Conservation (phyloP, 371 early-diverging fungal genomes). For the Mucor indicus region DNA sequence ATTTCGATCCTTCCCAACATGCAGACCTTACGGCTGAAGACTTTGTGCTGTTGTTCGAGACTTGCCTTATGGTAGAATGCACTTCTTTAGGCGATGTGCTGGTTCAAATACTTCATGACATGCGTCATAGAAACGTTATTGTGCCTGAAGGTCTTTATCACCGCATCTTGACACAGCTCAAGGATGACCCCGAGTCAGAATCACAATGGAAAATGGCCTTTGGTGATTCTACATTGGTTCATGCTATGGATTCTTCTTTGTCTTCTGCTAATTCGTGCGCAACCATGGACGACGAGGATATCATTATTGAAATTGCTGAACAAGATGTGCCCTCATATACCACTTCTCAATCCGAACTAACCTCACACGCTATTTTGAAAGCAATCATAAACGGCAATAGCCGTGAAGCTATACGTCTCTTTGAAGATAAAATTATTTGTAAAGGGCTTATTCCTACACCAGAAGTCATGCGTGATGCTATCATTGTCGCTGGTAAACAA, state of each 20-base stretch:
- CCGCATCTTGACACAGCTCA: too few species aligned
- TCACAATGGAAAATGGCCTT: conserved; percentile 10
- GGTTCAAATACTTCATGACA: conserved; percentile 8
- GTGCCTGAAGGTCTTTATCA: not conserved
- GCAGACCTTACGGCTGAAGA: not conserved
- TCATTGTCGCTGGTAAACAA: conserved; percentile 38
- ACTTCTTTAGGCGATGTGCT: conserved; percentile 6
- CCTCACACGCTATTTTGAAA: conserved; percentile 25
- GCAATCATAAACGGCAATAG: conserved; percentile 21
- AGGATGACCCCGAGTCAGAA: conserved; percentile 8
- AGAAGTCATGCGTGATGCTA: conserved; percentile 39
- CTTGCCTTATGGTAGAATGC: too few species aligned
- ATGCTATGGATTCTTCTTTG: too few species aligned
- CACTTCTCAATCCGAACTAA: not conserved
- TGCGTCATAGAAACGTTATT: not conserved
- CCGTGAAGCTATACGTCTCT: conserved; percentile 18
- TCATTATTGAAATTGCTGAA: conserved; percentile 8
- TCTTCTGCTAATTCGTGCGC: too few species aligned
- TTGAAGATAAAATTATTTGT: conserved; percentile 21
- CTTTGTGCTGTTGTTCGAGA: too few species aligned
- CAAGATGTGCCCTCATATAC: not conserved
- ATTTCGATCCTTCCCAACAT: conserved; percentile 1
- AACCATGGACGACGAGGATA: too few species aligned
- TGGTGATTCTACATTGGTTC: too few species aligned
- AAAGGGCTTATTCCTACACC: conserved; percentile 24